Evolutionary conservation across 2,329 filamentous ascomycete species (phyloP), one percentile per base, ranked within the genome.

Genomic region (Curvularia hawaiiensis): DNA sequence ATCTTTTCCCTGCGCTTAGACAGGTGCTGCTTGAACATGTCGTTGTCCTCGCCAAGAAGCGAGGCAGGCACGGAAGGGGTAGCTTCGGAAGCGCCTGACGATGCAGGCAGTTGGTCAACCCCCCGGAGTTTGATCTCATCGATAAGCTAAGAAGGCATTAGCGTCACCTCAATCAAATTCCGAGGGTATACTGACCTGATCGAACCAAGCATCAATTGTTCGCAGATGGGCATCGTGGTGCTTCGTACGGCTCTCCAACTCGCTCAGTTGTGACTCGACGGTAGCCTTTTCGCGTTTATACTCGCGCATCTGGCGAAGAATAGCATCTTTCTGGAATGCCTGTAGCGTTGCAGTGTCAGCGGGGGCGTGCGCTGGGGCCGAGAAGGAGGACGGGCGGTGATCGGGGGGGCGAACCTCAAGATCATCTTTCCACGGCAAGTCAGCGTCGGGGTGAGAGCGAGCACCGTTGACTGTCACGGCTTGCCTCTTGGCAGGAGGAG

Each of bases 221-320:
- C 94, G 88, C 50, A 99, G 81, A 75, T 98, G 95, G 68, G 98
- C 92, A 78, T 98, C 92, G 78, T 98, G 92, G 77, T 95, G 88
- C 61, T 85, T 84, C 30, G 90, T 86, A 71, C 87, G 85, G 75
- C 92, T 92, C 64, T 90, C 86, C 62, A 96, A 81, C 64, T 96
- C 90, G 72, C 89, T 89, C 60, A 97, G 82, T 72, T 91, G 90
- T 57, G 86, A 83, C 79, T 98, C 93, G 61, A 96, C 81, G 40
- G 90, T 90, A 56, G 85, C 83, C 75, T 92, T 93, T 75, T 96
- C 92, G 68, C 95, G 88, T 79, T 96, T 97, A 79, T 96, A 97
- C 79, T 98, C 95, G 74, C 92, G 91, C 92, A 99, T 97, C 79
- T 97, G 94, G 57, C 96, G 91, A 71, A 91, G 89, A 75, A 99